Evolutionary conservation across 2,329 filamentous ascomycete species (phyloP).

Genomic region (Epichloe coenophiala): DNA sequence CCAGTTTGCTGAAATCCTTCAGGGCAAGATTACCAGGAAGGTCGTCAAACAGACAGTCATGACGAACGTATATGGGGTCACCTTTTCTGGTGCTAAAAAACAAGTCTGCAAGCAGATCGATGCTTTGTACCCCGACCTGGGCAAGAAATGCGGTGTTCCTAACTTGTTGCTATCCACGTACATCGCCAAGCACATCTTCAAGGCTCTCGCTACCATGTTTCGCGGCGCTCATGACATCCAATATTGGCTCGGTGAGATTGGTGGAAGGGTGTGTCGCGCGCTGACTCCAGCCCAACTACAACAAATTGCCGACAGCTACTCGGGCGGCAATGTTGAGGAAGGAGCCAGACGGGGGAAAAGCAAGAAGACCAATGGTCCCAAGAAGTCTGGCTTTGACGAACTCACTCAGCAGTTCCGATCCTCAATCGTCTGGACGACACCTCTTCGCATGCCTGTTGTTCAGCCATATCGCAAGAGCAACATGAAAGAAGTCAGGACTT

Average conservation of each 20-base stretch:
- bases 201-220: slow-evolving; percentile 77
- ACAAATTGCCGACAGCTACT: slow-evolving; percentile 35
- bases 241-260: slow-evolving; percentile 84
- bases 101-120: slow-evolving; percentile 79
- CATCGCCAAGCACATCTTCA: slow-evolving; percentile 74
- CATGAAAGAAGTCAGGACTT: slow-evolving; percentile 51
- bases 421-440: slow-evolving; percentile 92
- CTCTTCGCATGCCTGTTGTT: slow-evolving; percentile 82
- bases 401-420: slow-evolving; percentile 54
- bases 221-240: slow-evolving; percentile 89
- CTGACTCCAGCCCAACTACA: slow-evolving; percentile 68
- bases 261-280: slow-evolving; percentile 68
- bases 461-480: slow-evolving; percentile 72
- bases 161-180: slow-evolving; percentile 50
- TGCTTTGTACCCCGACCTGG: slow-evolving; percentile 54
- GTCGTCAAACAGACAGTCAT: slow-evolving; percentile 99
- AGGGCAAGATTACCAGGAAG: slow-evolving; percentile 78
- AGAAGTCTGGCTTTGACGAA: slow-evolving; percentile 22
- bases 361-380: slow-evolving; percentile 4
- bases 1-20: slow-evolving; percentile 45
- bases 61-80: slow-evolving; percentile 99
- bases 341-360: slow-evolving; percentile 8
- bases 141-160: slow-evolving; percentile 33
- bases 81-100: slow-evolving; percentile 73
- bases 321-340: slow-evolving; percentile 9